Evolutionary conservation across 805 yeast genomes (phyloP), one percentile per base, ranked within the genome.

Genomic region (Cyberlindnera samutprakarnensis): DNA sequence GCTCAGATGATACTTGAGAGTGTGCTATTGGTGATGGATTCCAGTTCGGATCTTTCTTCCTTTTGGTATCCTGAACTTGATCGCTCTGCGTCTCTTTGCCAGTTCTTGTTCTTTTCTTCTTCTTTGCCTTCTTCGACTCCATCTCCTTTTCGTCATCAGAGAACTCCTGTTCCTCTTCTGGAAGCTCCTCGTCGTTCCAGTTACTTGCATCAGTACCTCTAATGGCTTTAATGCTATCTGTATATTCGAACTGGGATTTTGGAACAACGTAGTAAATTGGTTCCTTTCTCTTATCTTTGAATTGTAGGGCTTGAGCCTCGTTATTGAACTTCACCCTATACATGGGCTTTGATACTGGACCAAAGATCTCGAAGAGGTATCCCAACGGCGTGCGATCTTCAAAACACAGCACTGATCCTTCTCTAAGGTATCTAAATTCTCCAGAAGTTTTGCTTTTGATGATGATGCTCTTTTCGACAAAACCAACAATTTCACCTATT

Each of bases 181-280:
- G 86, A 19, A 90, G 58, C 49, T 92, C 98, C 59, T 92, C 97
- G 55, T 92, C 98, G 53, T 85, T 81, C 54, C 85, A 78, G 47
- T 92, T 92, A 49, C 94, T 82, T 0, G 98, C 98, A 61, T 92
- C 98, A 2, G 87, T 79, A 16, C 97, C 98, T 48, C 80, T 88
- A 14, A 77, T 37, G 15, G 68, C 61, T 45, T 75, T 83, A 34
- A 88, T 68, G 16, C 72, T 60, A 31, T 80, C 81, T 0, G 97
- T 90, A 41, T 77, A 74, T 7, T 82, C 64, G 57, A 87, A 90
- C 33, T 80, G 70, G 0, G 96, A 80, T 23, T 74, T 81, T 2
- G 87, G 79, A 2, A 83, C 92, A 6, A 88, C 90, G 44, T 81
- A 85, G 54, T 47, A 85, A 0, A 80, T 90, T 26, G 66, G 67